Evolutionary conservation across 306 rosid species (phyloP), one percentile per base, ranked within the genome.

Genomic region (Vigna radiata): DNA sequence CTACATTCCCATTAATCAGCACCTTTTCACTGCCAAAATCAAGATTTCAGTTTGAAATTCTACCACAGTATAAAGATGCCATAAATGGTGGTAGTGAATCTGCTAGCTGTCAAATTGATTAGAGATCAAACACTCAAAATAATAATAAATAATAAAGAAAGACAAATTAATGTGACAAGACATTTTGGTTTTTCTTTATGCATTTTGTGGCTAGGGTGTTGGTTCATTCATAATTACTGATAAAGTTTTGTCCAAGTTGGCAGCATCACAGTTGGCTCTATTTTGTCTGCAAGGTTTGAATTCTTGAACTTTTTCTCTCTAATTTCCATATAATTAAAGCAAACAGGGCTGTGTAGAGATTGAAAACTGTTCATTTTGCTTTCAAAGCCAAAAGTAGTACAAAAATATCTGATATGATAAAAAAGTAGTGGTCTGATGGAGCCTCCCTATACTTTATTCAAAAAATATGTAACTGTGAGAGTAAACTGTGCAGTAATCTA

Each of bases 211-310:
- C 19, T 12, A 2, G 39, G 23, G 63, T 31, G 41, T 8, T 50
- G 76, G 65, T 37, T 56, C 67, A 72, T 39, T 37, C 25, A 37
- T 10, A 48, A 27, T 46, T 27, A 70, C 9, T 48, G 1, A 61
- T 16, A 31, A 37, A 71, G 53, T 37, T 11, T 19, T 21, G 31
- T 41, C 16, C 77, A 55, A 39, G 27, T 37, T 56, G 37, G 68
- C 77, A 21, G 36, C 77, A 39, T 72, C 49, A 55, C 53, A 72
- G 23, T 37, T 72, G 29, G 41, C 53, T 54, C 77, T 37, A 72
- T 23, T 72, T 43, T 67, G 72, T 67, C 44, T 44, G 19, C 54
- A 21, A 67, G 55, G 21, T 67, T 25, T 25, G 55, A 72, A 16
- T 70, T 9, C 21, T 18, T 60, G 7, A 8, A 23, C 31, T 8